These are phyloP conservation scores for Cucumis sativus DNA, from an alignment of 306 rosid species.

Conservation along the genomic window DNA sequence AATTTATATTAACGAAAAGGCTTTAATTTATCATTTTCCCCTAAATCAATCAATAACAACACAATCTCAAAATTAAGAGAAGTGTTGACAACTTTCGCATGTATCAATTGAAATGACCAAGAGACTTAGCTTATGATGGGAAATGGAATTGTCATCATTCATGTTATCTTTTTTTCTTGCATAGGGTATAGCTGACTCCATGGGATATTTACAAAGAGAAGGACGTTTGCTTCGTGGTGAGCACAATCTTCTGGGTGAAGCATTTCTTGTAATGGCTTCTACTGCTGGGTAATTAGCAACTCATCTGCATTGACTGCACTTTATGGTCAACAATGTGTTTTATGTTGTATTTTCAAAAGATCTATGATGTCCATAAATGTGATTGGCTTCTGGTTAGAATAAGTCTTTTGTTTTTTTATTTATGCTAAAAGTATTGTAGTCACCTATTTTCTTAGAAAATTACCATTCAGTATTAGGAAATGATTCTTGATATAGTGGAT, in stretches of 20 bases:
- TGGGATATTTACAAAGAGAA: slow-evolving; percentile 75
- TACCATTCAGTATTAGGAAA: not conserved
- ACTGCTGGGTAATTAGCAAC: slow-evolving; percentile 65
- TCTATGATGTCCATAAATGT: not conserved
- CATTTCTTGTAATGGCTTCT: slow-evolving; percentile 96
- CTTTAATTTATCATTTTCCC: not conserved
- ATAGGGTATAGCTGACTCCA: slow-evolving; percentile 89
- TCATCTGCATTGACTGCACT: not conserved
- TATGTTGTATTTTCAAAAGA: not conserved
- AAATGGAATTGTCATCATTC: slow-evolving; percentile 13
- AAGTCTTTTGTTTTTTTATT: not conserved
- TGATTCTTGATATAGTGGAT: not conserved
- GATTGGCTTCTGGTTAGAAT: not conserved
- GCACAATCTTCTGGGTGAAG: slow-evolving; percentile 95
- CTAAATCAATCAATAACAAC: not conserved
- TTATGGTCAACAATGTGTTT: not conserved
- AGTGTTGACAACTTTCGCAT: not conserved
- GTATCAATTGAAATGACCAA: not conserved
- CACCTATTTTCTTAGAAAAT: not conserved
- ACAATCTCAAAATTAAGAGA: not conserved
- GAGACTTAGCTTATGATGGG: not conserved
- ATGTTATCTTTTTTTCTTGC: slow-evolving; percentile 18
- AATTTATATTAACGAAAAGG: not conserved
- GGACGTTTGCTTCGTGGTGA: slow-evolving; percentile 83
- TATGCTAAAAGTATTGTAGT: not conserved